A percentile compares a stretch with the other conserved stretches of the same genome.
phyloP scores from a whole-genome alignment of 73 alveolate genomes.

The Uronychia binucleata region DNA sequence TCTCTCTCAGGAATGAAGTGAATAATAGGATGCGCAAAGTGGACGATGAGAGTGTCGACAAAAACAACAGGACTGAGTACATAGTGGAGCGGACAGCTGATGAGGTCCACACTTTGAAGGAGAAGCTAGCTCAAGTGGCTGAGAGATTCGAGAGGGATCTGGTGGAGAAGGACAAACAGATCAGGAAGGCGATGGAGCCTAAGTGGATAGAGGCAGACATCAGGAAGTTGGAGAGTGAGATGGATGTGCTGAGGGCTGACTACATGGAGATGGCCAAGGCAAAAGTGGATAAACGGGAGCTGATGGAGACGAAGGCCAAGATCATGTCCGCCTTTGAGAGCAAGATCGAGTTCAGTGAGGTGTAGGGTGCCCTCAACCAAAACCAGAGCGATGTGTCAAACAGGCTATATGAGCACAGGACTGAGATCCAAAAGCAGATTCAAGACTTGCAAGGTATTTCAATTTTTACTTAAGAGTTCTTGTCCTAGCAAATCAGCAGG shows the following conservation, averaged over 20 bases:
- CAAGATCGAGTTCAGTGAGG: slow-evolving; percentile 19
- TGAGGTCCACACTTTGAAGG: slow-evolving; percentile 25
- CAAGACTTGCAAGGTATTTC: not conserved
- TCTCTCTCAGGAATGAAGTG: slow-evolving; percentile 16
- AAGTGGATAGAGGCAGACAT: not conserved
- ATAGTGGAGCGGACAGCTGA: slow-evolving; percentile 23
- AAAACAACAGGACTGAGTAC: not conserved
- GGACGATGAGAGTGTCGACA: slow-evolving; percentile 17
- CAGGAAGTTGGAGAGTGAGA: slow-evolving; percentile 16
- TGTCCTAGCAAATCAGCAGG: not conserved
- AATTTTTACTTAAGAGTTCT: too few relatives aligned
- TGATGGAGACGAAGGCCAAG: slow-evolving; percentile 16
- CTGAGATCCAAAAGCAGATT: not conserved
- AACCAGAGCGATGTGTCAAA: not conserved
- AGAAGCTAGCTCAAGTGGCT: slow-evolving; percentile 27
- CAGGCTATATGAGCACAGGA: not conserved
- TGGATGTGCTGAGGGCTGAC: slow-evolving; percentile 34
- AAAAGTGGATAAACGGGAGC: slow-evolving; percentile 32
- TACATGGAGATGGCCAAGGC: not conserved
- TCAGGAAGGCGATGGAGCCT: not conserved
- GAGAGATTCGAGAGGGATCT: slow-evolving; percentile 37
- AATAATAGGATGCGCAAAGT: not conserved
- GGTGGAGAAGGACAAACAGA: slow-evolving; percentile 34
- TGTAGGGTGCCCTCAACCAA: slow-evolving; percentile 1
- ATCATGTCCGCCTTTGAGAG: not conserved